Percentiles rank a stretch among this genome's conserved stretches.
phyloP scores from a whole-genome alignment of 1,139 yeast genomes.

The Suhomyces panamericanus region DNA sequence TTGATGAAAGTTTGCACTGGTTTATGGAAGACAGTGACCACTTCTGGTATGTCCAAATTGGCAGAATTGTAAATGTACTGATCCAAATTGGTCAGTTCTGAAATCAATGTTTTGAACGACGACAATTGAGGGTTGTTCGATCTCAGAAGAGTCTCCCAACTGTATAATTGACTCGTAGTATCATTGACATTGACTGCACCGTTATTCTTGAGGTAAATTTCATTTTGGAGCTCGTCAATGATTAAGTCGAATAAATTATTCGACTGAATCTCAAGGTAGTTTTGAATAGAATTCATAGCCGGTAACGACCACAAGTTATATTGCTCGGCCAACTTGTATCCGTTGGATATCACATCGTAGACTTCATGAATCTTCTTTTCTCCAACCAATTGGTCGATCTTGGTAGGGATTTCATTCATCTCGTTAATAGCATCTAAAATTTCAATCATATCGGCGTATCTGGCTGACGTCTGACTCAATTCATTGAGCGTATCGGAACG shows the following conservation, averaged over 20 bases:
- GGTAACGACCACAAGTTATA: conserved; percentile 64
- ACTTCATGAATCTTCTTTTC: conserved; percentile 73
- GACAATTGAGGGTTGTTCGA: conserved; percentile 35
- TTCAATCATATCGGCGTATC: conserved; percentile 69
- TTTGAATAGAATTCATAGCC: conserved; percentile 57
- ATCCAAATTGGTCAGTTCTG: conserved; percentile 51
- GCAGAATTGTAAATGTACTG: conserved; percentile 57
- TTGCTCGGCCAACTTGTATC: conserved; percentile 55
- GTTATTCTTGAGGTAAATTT: conserved; percentile 60
- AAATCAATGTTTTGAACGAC: conserved; percentile 36
- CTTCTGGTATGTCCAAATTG: conserved; percentile 56
- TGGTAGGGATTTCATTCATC: conserved; percentile 58
- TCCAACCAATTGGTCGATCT: conserved; percentile 62
- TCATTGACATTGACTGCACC: conserved; percentile 3
- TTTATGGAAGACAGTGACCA: conserved; percentile 47
- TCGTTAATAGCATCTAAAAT: conserved; percentile 69
- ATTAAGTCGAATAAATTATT: conserved; percentile 67
- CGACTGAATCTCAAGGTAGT: conserved; percentile 63
- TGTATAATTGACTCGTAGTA: conserved; percentile 12
- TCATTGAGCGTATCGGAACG: conserved; percentile 60
- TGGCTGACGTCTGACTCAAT: conserved; percentile 60
- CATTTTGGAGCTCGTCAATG: conserved; percentile 73
- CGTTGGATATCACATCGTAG: conserved; percentile 59
- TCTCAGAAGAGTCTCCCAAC: conserved; percentile 33
- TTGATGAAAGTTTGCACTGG: conserved; percentile 40